Evolutionary conservation across 2,329 filamentous ascomycete species (phyloP).

Genomic region (Colletotrichum navitas): DNA sequence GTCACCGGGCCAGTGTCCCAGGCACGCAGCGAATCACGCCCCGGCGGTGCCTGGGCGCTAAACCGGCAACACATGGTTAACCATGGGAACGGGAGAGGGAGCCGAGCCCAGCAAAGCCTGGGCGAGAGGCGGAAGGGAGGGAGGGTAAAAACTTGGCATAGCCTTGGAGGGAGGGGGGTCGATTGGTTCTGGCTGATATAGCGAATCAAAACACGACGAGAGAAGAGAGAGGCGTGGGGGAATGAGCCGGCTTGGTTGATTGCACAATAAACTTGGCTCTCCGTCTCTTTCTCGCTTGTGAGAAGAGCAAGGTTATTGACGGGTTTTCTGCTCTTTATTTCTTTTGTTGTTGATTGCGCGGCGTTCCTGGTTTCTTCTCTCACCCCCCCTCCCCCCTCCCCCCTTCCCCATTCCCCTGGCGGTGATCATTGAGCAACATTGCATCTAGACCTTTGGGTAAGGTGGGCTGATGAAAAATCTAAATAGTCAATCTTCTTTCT

Average conservation of each 20-base stretch:
- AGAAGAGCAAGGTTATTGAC: not conserved
- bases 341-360: not conserved
- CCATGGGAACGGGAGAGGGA: not conserved
- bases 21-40: slow-evolving; percentile 19
- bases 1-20: not conserved
- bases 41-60: slow-evolving; percentile 32
- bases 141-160: slow-evolving; percentile 18
- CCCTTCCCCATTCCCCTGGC: not conserved
- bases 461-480: not conserved
- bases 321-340: not conserved
- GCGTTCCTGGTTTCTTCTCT: not conserved
- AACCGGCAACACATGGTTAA: not conserved
- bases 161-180: not conserved
- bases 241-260: not conserved
- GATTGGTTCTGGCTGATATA: not conserved
- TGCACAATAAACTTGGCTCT: not conserved
- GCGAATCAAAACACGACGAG: not conserved
- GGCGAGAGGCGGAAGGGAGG: not conserved
- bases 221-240: not conserved
- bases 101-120: not conserved
- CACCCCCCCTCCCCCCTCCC: not conserved
- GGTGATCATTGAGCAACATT: not conserved
- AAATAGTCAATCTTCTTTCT: not conserved
- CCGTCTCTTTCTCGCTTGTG: not conserved
- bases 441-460: not conserved